Evolutionary conservation across 768 basidiomycete species (phyloP).

Genomic region (Coprinopsis marcescibilis): DNA sequence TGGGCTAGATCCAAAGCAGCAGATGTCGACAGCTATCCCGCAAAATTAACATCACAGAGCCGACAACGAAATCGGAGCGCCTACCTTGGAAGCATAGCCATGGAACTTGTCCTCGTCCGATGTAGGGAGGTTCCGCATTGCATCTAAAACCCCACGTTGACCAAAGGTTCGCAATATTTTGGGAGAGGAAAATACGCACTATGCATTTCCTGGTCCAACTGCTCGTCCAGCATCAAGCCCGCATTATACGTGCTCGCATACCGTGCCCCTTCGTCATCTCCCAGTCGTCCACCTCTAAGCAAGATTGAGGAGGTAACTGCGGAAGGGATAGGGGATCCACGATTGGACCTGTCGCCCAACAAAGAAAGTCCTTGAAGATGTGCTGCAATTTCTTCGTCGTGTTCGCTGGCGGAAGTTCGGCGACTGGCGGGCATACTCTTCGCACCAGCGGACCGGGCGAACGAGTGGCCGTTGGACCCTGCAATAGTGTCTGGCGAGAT

Average conservation of each 20-base stretch:
- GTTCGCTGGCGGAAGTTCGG: slow-evolving; percentile 81
- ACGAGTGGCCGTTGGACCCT: slow-evolving; percentile 43
- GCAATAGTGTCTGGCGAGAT: slow-evolving; percentile 59
- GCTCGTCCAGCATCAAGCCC: slow-evolving; percentile 90
- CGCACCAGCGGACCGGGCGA: slow-evolving; percentile 65
- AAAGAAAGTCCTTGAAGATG: slow-evolving; percentile 72
- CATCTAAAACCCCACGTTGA: slow-evolving; percentile 43
- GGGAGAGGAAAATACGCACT: slow-evolving; percentile 46
- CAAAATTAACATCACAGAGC: neutral
- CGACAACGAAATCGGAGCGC: slow-evolving; percentile 14
- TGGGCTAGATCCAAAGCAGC: slow-evolving; percentile 93
- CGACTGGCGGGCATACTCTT: slow-evolving; percentile 93
- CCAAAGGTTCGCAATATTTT: slow-evolving; percentile 5
- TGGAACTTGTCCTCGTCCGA: slow-evolving; percentile 87
- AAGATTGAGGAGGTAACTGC: slow-evolving; percentile 50
- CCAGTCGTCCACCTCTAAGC: slow-evolving; percentile 44
- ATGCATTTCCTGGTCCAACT: slow-evolving; percentile 91
- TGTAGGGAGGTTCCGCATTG: slow-evolving; percentile 82
- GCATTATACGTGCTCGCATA: slow-evolving; percentile 69
- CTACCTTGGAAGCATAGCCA: slow-evolving; percentile 60
- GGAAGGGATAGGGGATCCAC: slow-evolving; percentile 50
- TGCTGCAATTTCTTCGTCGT: slow-evolving; percentile 75
- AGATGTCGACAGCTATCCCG: slow-evolving; percentile 79
- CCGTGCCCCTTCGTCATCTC: slow-evolving; percentile 51
- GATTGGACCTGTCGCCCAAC: slow-evolving; percentile 52